phyloP scores from a whole-genome alignment of 345 rosid genomes.

The Excoecaria agallocha region DNA sequence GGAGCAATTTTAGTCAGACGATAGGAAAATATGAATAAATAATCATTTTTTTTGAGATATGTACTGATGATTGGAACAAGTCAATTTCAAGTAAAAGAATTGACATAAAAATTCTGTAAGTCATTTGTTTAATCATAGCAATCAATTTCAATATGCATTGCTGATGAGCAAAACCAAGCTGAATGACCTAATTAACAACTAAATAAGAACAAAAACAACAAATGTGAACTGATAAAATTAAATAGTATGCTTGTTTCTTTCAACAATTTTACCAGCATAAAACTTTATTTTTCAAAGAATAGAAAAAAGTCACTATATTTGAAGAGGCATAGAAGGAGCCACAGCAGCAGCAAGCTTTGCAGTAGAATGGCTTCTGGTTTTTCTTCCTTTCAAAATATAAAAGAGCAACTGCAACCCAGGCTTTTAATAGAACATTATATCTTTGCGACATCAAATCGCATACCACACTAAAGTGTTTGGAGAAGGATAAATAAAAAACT shows the following conservation, averaged over 20 bases:
- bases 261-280: too few species aligned
- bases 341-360: slow-evolving; percentile 45
- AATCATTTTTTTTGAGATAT: background rate
- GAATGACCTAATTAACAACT: slow-evolving; percentile 29
- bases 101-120: background rate
- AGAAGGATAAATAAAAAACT: slow-evolving; percentile 76
- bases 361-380: slow-evolving; percentile 63
- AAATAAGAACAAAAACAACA: slow-evolving; percentile 32
- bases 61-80: background rate
- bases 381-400: slow-evolving; percentile 53
- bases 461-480: slow-evolving; percentile 65
- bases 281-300: too few species aligned
- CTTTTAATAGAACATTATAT: background rate
- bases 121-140: background rate
- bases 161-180: slow-evolving; percentile 88
- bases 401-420: background rate
- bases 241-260: too few species aligned
- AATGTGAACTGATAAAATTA: too few species aligned
- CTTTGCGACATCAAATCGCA: slow-evolving; percentile 19
- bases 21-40: slow-evolving; percentile 5
- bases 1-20: too few species aligned
- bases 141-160: background rate
- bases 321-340: slow-evolving; percentile 88
- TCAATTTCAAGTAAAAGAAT: background rate
- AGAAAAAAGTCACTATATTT: slow-evolving; percentile 38